These are phyloP conservation scores for Fraxinus paxiana DNA, from an alignment of 305 asterid genomes.

Conservation along the genomic window DNA sequence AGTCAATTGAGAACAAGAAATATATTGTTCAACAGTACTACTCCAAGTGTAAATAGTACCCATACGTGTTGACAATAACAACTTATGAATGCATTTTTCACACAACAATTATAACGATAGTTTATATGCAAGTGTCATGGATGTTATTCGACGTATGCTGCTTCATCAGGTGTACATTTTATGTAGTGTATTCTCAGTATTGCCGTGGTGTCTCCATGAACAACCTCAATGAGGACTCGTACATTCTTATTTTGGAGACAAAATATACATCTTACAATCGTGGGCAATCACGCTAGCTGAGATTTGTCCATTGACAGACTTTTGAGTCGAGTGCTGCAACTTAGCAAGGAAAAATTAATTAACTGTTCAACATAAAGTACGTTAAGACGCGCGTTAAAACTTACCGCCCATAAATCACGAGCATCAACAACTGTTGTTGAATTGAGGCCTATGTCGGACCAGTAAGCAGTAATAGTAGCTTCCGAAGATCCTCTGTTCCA, in stretches of 20 bases:
- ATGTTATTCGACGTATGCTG: background rate
- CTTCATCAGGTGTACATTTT: background rate
- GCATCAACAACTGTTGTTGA: constrained; percentile 44
- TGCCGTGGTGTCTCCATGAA: background rate
- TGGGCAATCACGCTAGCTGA: constrained; percentile 58
- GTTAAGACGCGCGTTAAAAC: background rate
- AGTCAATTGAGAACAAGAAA: no score
- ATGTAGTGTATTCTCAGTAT: background rate
- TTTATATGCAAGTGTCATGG: background rate
- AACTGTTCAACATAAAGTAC: background rate
- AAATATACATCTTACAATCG: constrained; percentile 69
- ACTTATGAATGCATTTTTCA: background rate
- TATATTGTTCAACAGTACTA: no score
- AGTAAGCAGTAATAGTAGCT: constrained; percentile 64
- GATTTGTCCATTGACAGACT: constrained; percentile 41
- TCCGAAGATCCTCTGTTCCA: constrained; percentile 78
- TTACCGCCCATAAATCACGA: constrained; percentile 79
- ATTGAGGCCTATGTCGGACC: constrained; percentile 65
- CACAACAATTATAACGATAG: background rate
- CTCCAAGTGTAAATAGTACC: no score
- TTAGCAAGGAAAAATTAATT: background rate
- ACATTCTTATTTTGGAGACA: constrained; percentile 43
- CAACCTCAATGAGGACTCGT: background rate
- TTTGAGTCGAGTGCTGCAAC: constrained; percentile 55
- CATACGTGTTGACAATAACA: no score